These are phyloP conservation scores for Globisporangium alternatum DNA, from an alignment of 352 stramenopile species.

Conservation along the genomic window DNA sequence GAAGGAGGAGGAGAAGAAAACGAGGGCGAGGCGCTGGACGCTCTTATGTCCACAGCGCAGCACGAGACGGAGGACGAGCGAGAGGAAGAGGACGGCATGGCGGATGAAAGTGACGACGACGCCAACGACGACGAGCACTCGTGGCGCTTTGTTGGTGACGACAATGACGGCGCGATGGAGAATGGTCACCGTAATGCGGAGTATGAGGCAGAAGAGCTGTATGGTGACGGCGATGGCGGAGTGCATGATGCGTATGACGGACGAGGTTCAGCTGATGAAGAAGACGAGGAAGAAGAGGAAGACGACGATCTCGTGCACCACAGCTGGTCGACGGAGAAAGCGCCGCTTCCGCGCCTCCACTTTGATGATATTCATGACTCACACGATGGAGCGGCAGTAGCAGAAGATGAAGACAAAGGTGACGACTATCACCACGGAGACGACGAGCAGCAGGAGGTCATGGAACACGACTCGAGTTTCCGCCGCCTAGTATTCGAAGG, in stretches of 20 bases:
- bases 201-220: background rate
- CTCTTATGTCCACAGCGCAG: too few species aligned
- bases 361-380: background rate
- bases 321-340: conserved; percentile 12
- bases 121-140: too few species aligned
- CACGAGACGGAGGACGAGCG: too few species aligned
- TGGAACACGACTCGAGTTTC: background rate
- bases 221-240: background rate
- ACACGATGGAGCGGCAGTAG: background rate
- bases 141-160: conserved; percentile 1
- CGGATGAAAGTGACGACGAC: too few species aligned
- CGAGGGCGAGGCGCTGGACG: too few species aligned
- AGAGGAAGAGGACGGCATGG: background rate
- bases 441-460: background rate
- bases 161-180: background rate
- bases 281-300: conserved; percentile 8
- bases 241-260: background rate
- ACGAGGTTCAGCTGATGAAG: background rate
- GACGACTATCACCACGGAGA: background rate
- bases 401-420: background rate
- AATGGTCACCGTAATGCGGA: too few species aligned
- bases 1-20: too few species aligned
- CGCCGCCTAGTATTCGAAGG: background rate
- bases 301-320: conserved; percentile 13
- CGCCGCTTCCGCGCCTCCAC: background rate